These are phyloP conservation scores for Tephrocybe sp. DNA, from an alignment of 768 basidiomycete species.

Conservation along the genomic window DNA sequence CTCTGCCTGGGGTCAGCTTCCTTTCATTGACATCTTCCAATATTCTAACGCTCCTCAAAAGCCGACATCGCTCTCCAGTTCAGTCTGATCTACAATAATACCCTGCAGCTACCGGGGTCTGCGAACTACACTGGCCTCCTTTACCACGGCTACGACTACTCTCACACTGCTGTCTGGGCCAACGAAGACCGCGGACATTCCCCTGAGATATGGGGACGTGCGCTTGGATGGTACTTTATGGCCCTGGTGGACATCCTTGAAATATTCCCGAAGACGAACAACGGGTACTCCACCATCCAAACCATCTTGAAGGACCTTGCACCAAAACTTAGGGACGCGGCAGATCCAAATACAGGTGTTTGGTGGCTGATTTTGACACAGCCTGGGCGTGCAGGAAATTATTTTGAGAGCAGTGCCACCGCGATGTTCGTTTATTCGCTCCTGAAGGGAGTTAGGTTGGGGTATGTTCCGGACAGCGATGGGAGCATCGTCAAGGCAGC, in stretches of 20 bases:
- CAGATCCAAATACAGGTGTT: constrained; percentile 29
- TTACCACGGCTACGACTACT: constrained; percentile 51
- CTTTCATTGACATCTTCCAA: not conserved
- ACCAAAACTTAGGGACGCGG: constrained; percentile 35
- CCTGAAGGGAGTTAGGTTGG: constrained; percentile 43
- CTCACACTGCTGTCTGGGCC: constrained; percentile 43
- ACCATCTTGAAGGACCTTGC: constrained; percentile 33
- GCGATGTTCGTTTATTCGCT: constrained; percentile 49
- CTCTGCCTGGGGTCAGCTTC: constrained; percentile 38
- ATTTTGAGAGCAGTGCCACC: constrained; percentile 48
- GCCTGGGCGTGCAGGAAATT: constrained; percentile 43
- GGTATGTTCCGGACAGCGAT: constrained; percentile 39
- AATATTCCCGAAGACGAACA: constrained; percentile 26
- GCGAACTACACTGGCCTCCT: constrained; percentile 33
- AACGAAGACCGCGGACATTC: constrained; percentile 44
- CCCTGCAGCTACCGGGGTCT: constrained; percentile 30
- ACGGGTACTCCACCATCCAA: constrained; percentile 20
- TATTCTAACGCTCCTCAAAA: constrained; percentile 19
- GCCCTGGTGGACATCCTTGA: constrained; percentile 47
- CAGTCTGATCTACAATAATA: constrained; percentile 44
- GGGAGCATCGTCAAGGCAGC: constrained; percentile 37
- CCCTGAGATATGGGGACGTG: constrained; percentile 50
- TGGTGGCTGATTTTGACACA: constrained; percentile 54
- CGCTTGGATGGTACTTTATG: constrained; percentile 49
- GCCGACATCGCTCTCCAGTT: constrained; percentile 41